Evolutionary conservation across 1,139 yeast genomes (phyloP).

Genomic region (Sugiyamaella neomexicana): DNA sequence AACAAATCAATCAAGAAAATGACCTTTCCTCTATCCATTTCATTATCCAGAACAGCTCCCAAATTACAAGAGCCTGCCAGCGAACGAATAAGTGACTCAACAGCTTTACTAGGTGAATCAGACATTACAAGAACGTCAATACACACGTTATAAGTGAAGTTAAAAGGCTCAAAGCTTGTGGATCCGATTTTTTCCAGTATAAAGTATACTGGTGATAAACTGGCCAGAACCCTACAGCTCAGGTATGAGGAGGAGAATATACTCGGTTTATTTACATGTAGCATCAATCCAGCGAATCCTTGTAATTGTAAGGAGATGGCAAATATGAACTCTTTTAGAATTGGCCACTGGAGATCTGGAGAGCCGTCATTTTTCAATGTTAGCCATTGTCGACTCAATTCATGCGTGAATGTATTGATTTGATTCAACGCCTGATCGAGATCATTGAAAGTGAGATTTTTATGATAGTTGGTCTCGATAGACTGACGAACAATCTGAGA

Average conservation of each 20-base stretch:
- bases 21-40: constrained; percentile 49
- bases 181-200: constrained; percentile 61
- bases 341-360: constrained; percentile 9
- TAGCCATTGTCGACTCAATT: constrained; percentile 18
- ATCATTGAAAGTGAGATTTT: constrained; percentile 14
- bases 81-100: constrained; percentile 27
- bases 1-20: constrained; percentile 58
- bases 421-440: constrained; percentile 17
- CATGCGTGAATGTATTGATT: constrained; percentile 17
- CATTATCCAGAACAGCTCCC: constrained; percentile 40
- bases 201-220: constrained; percentile 56
- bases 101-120: neutral
- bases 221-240: constrained; percentile 46
- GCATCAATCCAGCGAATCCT: constrained; percentile 49
- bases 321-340: constrained; percentile 48
- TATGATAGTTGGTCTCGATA: constrained; percentile 20
- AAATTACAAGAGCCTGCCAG: constrained; percentile 47
- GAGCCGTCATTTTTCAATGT: neutral
- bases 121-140: constrained; percentile 45
- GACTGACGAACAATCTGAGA: constrained; percentile 26
- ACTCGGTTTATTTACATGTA: constrained; percentile 30
- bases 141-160: constrained; percentile 58
- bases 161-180: constrained; percentile 70
- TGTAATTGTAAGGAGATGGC: constrained; percentile 56
- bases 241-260: constrained; percentile 30